Evolutionary conservation across 2,329 filamentous ascomycete species (phyloP).

Genomic region (Cercospora zeae-maydis): DNA sequence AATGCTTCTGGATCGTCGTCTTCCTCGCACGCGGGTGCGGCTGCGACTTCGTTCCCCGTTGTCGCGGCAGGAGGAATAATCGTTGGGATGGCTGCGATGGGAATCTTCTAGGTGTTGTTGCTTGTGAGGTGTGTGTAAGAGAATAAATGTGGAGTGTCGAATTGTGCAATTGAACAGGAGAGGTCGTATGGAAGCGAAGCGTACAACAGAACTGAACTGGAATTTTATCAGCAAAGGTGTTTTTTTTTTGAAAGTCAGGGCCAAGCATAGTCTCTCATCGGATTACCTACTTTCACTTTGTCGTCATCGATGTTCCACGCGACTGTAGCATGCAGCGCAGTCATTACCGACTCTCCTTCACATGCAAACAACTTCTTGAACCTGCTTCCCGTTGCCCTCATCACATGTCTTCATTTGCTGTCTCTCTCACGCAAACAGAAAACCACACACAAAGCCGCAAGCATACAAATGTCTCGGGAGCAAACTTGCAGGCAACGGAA

Average conservation of each 20-base stretch:
- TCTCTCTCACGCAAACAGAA: not conserved
- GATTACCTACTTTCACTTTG: not conserved
- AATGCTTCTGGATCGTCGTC: not conserved
- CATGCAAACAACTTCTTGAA: too few relatives aligned
- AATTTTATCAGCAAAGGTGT: not conserved
- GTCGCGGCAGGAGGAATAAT: not conserved
- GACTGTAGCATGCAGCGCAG: too few relatives aligned
- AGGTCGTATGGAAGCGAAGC: not conserved
- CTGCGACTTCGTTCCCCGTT: not conserved
- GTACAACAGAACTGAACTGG: not conserved
- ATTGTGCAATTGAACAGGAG: not conserved
- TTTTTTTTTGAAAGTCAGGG: not conserved
- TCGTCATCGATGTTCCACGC: too few relatives aligned
- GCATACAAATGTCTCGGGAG: not conserved
- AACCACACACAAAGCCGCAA: too few relatives aligned
- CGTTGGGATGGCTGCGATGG: slow-evolving; percentile 7
- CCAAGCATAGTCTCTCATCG: not conserved
- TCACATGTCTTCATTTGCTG: too few relatives aligned
- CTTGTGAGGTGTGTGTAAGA: not conserved
- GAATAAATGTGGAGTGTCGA: not conserved
- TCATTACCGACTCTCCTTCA: too few relatives aligned
- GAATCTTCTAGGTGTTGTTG: not conserved
- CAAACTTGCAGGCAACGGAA: not conserved
- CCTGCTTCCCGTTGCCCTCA: too few relatives aligned
- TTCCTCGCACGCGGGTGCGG: not conserved